A percentile compares a stretch with the other conserved stretches of the same genome.
These are phyloP conservation scores for Coffea eugenioides DNA, from an alignment of 257 asterid species.

Conservation along the genomic window DNA sequence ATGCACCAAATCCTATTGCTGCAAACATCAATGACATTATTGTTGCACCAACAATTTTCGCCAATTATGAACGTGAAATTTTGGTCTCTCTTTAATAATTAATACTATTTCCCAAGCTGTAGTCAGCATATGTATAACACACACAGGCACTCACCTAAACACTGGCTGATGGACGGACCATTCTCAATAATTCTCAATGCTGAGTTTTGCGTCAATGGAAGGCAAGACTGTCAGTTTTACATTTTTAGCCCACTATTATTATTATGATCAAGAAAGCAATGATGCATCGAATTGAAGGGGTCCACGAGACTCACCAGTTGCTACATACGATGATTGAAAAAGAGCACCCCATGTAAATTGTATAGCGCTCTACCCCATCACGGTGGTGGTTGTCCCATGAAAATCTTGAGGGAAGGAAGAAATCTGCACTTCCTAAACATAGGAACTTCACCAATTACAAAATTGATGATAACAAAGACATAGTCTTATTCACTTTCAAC, in stretches of 20 bases:
- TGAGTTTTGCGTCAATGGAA: not conserved
- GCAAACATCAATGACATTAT: not conserved
- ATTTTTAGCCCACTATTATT: not conserved
- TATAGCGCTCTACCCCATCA: too few relatives aligned
- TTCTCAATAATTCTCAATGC: not conserved
- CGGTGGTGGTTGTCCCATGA: not conserved
- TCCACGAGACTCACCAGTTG: conserved; percentile 6
- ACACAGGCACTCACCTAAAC: not conserved
- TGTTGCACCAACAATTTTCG: conserved; percentile 3
- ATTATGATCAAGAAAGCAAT: not conserved
- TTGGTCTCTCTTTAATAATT: not conserved
- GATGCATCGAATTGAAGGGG: not conserved
- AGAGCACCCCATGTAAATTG: too few relatives aligned
- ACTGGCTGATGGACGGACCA: not conserved
- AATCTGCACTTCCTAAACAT: not conserved
- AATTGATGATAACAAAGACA: not conserved
- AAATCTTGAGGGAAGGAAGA: not conserved
- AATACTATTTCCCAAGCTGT: not conserved
- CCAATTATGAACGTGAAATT: not conserved
- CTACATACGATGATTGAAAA: conserved; percentile 1
- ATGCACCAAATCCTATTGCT: not conserved
- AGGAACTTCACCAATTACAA: not conserved
- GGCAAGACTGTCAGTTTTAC: not conserved
- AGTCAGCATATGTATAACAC: too few relatives aligned
- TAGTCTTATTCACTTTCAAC: not conserved